These are phyloP conservation scores for Fragaria nilgerrensis DNA, from an alignment of 306 rosid genomes.

Conservation along the genomic window DNA sequence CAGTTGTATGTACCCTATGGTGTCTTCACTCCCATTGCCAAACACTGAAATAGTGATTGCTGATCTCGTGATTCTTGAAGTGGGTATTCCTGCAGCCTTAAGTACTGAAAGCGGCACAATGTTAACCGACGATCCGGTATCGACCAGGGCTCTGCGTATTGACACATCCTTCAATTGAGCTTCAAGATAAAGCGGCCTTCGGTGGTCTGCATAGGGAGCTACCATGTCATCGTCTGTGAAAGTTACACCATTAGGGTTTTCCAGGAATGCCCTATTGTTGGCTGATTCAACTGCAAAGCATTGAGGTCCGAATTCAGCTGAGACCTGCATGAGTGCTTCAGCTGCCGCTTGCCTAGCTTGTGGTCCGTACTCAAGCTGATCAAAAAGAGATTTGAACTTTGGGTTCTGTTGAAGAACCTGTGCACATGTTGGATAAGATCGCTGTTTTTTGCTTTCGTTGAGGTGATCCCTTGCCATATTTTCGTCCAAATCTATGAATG, in stretches of 20 bases:
- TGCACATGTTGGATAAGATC: background rate
- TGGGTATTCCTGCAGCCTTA: background rate
- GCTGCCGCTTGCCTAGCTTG: background rate
- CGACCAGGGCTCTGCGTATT: background rate
- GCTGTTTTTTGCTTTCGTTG: background rate
- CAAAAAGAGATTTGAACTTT: background rate
- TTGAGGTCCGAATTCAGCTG: background rate
- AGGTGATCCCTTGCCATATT: too few relatives aligned
- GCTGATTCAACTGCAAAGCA: background rate
- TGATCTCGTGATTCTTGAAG: background rate
- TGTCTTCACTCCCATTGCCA: background rate
- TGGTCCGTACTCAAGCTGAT: background rate
- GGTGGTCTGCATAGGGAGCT: background rate
- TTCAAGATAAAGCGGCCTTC: background rate
- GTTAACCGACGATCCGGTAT: background rate
- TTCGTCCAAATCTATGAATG: background rate
- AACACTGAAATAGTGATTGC: background rate
- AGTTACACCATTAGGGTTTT: background rate
- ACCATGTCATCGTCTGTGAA: background rate
- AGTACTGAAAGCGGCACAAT: background rate
- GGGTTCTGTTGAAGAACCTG: background rate
- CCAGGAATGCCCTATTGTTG: background rate
- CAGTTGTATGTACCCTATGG: background rate
- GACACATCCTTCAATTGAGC: background rate
- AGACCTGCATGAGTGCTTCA: background rate